Evolutionary conservation across 441 rosid species (phyloP), one percentile per base, ranked within the genome.

Genomic region (Adansonia gregorii): DNA sequence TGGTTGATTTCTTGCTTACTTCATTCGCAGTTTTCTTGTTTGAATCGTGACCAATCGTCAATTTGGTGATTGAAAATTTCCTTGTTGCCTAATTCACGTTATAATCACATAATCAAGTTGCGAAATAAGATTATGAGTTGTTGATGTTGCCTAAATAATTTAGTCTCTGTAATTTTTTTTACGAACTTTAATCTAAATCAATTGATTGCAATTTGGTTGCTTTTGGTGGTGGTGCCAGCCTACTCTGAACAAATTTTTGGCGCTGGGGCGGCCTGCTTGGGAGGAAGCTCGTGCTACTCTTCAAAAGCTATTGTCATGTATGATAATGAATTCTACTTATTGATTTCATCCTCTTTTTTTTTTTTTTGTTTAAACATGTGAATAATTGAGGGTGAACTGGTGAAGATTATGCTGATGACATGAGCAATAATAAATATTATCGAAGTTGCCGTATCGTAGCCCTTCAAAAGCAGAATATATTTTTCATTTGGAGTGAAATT

Each of bases 181-280:
- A 20, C 14, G 56, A 74, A 14, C 6, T 74, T 24, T 45, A 14
- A 58, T 14, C 12, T 49, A 75, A 65, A 46, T 17, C 15, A 67
- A 78, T 46, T 71, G 72, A 63, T 77, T 63, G 58, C 66, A 24
- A 43, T 71, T 43, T 75, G 74, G 7, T 51, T 73, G 82, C 78
- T 76, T 79, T 79, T 87, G 75, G 67, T 82, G 9, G 9, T 2
- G 67, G 48, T 68, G 80, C 65, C 91, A 95, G 99, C 91, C 91
- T 59, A 89, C 85, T 81, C 85, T 95, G 82, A 95, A 93, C 83
- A 93, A 89, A 75, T 88, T 95, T 76, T 72, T 95, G 86, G 91
- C 94, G 3, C 39, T 92, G 94, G 97, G 99, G 27, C 83, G 92
- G 58, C 97, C 99, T 69, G 98, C 97, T 0, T 95, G 99, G 99